Evolutionary conservation across 192 early-diverging fungal species (phyloP).

Genomic region (Entophlyctis luteolus): DNA sequence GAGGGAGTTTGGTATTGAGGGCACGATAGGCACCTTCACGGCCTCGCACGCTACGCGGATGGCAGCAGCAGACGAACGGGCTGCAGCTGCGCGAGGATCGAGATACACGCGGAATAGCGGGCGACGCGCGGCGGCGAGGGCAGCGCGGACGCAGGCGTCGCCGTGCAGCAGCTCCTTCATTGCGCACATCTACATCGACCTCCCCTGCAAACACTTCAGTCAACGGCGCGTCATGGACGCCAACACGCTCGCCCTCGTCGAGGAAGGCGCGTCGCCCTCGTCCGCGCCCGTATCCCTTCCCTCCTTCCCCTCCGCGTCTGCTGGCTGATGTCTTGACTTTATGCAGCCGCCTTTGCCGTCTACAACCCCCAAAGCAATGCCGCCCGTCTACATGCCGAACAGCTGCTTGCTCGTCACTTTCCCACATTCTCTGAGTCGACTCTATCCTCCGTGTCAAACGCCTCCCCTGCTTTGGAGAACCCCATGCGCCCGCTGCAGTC

Average conservation of each 20-base stretch:
- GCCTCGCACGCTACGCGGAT: too few species aligned
- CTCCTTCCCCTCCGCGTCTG: neutral
- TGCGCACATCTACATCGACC: too few species aligned
- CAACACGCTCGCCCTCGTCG: constrained; percentile 8
- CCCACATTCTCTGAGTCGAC: constrained; percentile 73
- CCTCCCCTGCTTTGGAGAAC: constrained; percentile 40
- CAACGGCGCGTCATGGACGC: constrained; percentile 12
- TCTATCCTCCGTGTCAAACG: constrained; percentile 30
- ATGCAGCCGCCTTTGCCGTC: constrained; percentile 14
- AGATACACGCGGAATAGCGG: too few species aligned
- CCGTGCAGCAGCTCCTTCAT: too few species aligned
- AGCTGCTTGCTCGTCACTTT: constrained; percentile 69
- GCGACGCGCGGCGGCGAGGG: too few species aligned
- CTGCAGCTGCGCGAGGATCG: too few species aligned
- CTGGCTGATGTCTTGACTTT: too few species aligned
- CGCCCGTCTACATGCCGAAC: constrained; percentile 53
- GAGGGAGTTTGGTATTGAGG: neutral
- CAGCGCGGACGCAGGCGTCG: too few species aligned
- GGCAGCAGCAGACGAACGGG: too few species aligned
- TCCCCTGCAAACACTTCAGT: neutral
- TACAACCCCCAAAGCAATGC: constrained; percentile 11
- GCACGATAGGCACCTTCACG: neutral
- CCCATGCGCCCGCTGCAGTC: constrained; percentile 55
- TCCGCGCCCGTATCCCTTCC: neutral
- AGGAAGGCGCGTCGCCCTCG: neutral